phyloP scores from a whole-genome alignment of 441 rosid species.

The Eruca vesicaria region DNA sequence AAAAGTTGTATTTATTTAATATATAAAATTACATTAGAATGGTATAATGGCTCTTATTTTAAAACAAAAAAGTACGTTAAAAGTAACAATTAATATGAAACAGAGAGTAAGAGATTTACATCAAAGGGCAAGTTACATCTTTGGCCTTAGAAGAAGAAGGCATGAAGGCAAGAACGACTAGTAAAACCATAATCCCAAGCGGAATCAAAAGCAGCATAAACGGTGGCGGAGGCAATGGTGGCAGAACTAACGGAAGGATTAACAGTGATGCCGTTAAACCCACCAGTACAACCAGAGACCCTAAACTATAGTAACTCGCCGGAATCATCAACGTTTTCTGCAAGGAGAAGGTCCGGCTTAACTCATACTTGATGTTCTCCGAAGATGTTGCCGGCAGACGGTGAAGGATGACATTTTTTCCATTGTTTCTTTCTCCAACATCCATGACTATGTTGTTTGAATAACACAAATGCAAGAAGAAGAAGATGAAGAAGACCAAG shows the following conservation, averaged over 20 bases:
- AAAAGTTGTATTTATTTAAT: no score
- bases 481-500: constrained; percentile 2
- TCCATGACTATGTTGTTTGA: not conserved
- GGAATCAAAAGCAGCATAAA: constrained; percentile 82
- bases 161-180: constrained; percentile 75
- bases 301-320: constrained; percentile 61
- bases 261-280: constrained; percentile 73
- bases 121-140: constrained; percentile 45
- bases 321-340: constrained; percentile 47
- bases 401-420: constrained; percentile 7
- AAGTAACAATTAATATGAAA: no score
- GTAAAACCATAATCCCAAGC: constrained; percentile 63
- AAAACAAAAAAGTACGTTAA: no score
- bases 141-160: constrained; percentile 45
- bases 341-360: constrained; percentile 30
- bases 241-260: constrained; percentile 77
- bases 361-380: constrained; percentile 22
- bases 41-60: no score
- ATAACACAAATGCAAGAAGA: not conserved
- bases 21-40: no score
- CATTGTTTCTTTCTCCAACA: not conserved
- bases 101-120: constrained; percentile 40
- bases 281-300: constrained; percentile 57
- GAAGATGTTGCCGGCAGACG: not conserved
- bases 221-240: constrained; percentile 94